Evolutionary conservation across 2,329 filamentous ascomycete genomes (phyloP), one percentile per base, ranked within the genome.

Genomic region (Hymenoscyphus albidus): DNA sequence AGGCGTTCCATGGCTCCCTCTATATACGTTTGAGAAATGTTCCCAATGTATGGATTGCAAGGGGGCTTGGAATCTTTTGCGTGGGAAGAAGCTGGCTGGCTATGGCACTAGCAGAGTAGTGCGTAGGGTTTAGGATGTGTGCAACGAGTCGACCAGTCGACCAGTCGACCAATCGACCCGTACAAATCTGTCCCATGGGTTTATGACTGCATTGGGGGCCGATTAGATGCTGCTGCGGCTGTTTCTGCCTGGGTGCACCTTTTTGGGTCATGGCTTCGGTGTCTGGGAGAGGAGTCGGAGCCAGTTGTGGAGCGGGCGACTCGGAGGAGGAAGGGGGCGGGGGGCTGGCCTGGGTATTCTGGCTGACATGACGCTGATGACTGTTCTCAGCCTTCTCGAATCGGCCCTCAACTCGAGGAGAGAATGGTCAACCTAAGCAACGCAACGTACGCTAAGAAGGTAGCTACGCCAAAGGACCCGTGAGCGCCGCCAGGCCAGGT

Each of bases 351-450:
- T 27, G 61, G 54, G 35, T 42, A 44, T 32, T 58, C 12, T 44
- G 61, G 61, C 61, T 62, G 35, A 62, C 38, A 62, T 62, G 61
- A 62, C 61, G 54, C 27, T 58, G 61, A 58, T 58, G 51, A 62
- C 38, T 56, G 31, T 22, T 61, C 44, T 38, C 48, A 27, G 48
- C 48, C 48, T 54, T 54, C 48, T 54, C 22, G 18, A 54, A 54
- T 54, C 48, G 48, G 48, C 18, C 48, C 48, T 54, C 18, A 10
- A 35, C 35, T 35, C 35, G 35, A 35, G 2, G 48, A 54, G 18
- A 54, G 18, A 54, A 54, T 27, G 3, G 18, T 27, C 48, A 54
- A 54, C 18, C 22, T 12, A 12, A 18, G 18, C 48, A 54, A 4
- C 2, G 27, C 27, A 27, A 27, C 27, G 27, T 27, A 27, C 27